Evolutionary conservation across 345 rosid species (phyloP), one percentile per base, ranked within the genome.

Genomic region (Turritis glabra): DNA sequence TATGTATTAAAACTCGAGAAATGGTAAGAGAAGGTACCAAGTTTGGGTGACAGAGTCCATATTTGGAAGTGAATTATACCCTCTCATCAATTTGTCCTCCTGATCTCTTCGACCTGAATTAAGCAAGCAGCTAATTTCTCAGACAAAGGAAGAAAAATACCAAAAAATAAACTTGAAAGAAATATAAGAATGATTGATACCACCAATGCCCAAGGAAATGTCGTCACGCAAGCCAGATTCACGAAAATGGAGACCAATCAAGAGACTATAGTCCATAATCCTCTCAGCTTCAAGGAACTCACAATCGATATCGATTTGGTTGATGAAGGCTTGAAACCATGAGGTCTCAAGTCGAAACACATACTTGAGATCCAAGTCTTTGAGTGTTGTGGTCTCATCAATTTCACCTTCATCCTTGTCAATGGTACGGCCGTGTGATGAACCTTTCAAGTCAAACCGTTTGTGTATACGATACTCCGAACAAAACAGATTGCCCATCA

Each of bases 201-300:
- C 80, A 77, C 80, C 80, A 0, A 65, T 77, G 56, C 76, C 76
- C 13, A 77, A 77, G 65, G 68, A 73, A 83, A 32, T 84, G 56
- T 88, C 79, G 48, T 77, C 80, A 25, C 71, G 75, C 35, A 75
- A 29, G 61, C 79, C 56, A 53, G 69, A 30, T 32, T 76, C 75
- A 23, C 75, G 83, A 48, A 86, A 88, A 77, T 88, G 93, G 44
- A 88, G 81, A 76, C 93, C 93, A 55, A 88, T 73, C 65, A 88
- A 75, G 48, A 88, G 90, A 81, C 93, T 86, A 19, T 86, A 88
- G 67, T 88, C 92, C 90, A 88, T 88, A 55, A 88, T 88, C 64
- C 77, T 81, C 74, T 88, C 93, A 47, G 83, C 81, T 78, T 88
- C 90, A 43, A 88, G 82, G 67, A 88, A 86, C 77, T 86, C 93